These are phyloP conservation scores for Xeromyces bisporus DNA, from an alignment of 495 filamentous ascomycete genomes.

Conservation along the genomic window DNA sequence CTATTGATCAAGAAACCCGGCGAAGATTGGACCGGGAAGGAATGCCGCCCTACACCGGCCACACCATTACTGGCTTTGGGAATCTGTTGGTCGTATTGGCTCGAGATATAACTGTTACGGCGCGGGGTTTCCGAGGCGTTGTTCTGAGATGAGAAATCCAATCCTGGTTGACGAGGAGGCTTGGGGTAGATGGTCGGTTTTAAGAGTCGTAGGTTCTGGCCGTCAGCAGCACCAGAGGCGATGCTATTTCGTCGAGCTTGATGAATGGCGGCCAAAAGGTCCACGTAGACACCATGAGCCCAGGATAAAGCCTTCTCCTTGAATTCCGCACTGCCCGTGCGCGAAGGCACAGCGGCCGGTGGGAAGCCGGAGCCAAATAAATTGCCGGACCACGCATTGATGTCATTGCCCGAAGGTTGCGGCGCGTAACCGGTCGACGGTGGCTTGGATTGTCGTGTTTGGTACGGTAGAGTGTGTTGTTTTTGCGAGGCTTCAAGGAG, in stretches of 20 bases:
- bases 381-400: constrained; percentile 12
- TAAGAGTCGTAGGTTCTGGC: constrained; percentile 19
- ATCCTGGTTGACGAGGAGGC: constrained; percentile 36
- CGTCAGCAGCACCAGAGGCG: constrained; percentile 17
- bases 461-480: constrained; percentile 18
- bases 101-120: constrained; percentile 27
- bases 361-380: constrained; percentile 10
- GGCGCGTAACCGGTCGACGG: constrained; percentile 7
- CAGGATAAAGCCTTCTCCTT: constrained; percentile 69
- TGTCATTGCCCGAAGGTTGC: constrained; percentile 8
- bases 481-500: constrained; percentile 5
- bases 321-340: constrained; percentile 39
- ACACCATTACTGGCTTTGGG: background rate
- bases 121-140: constrained; percentile 15
- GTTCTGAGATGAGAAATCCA: constrained; percentile 22
- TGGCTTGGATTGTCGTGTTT: constrained; percentile 11
- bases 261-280: constrained; percentile 63
- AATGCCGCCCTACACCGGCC: background rate
- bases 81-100: constrained; percentile 17
- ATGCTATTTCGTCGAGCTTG: constrained; percentile 33
- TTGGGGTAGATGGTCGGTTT: constrained; percentile 47
- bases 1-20: constrained; percentile 5
- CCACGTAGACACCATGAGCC: constrained; percentile 78
- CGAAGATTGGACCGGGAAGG: constrained; percentile 1
- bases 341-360: constrained; percentile 6